Evolutionary conservation across 192 early-diverging fungal genomes (phyloP), one percentile per base, ranked within the genome.

Genomic region (Rhizoclosmatium sp.): DNA sequence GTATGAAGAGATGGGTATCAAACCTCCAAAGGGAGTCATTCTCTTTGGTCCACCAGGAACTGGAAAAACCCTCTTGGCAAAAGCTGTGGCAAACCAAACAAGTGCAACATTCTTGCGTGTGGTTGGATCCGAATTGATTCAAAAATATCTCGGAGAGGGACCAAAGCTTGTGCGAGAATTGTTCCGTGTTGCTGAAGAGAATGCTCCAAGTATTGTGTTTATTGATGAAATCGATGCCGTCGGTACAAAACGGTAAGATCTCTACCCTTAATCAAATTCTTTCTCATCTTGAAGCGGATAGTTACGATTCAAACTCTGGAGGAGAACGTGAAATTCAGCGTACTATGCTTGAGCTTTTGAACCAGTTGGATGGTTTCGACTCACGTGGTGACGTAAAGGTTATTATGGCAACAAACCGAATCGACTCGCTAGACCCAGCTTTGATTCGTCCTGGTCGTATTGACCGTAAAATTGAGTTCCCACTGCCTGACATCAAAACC

Each of bases 361-460:
- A 98, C 87, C 98, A 99, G 85, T 96, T 99, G 93, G 98, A 99
- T 83, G 98, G 98, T 44, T 99, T 99, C 80, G 98, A 99, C 82
- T 95, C 97, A 81, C 95, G 96, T 14, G 94, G 94, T 10, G 97
- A 98, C 83, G 96, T 99, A 78, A 99, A 99, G 89, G 98, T 98
- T 39, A 99, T 99, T 69, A 98, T 99, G 98, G 98, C 98, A 0
- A 99, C 97, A 23, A 99, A 99, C 85, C 93, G 96, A 75, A 96
- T 95, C 46, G 98, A 99, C 73, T 97, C 96, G 2, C 84, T 99
- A 41, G 98, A 99, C 85, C 98, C 98, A 47, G 97, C 97, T 3
- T 91, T 99, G 73, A 84, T 99, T 73, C 94, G 98, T 79, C 98
- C 98, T 19, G 98, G 97, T 48, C 94, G 98, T 77, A 83, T 99